Percentiles rank a stretch among this genome's conserved stretches.
Evolutionary conservation across 1,284 basidiomycete genomes (phyloP).

Genomic region (Volvariella surrecta): DNA sequence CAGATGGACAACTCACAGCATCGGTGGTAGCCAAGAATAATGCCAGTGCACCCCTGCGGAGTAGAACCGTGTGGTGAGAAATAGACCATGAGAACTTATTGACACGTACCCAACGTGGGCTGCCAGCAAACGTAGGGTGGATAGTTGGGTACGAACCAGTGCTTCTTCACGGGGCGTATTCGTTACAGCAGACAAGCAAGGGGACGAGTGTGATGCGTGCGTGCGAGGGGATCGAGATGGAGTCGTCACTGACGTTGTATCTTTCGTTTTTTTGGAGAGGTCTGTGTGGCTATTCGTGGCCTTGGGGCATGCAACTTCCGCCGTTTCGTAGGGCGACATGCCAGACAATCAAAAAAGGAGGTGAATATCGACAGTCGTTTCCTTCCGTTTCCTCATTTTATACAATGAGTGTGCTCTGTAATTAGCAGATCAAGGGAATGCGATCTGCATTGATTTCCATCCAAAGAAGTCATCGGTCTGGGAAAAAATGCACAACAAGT

Average conservation of each 20-base stretch:
- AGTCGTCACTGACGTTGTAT: too few relatives aligned
- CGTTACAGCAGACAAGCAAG: too few relatives aligned
- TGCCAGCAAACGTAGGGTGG: conserved; percentile 38
- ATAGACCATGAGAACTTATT: conserved; percentile 6
- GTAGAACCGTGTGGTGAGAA: conserved; percentile 8
- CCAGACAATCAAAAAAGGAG: too few relatives aligned
- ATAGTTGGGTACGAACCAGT: conserved; percentile 20
- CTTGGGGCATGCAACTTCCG: too few relatives aligned
- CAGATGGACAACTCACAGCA: conserved; percentile 41
- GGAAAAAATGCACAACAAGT: conserved; percentile 7
- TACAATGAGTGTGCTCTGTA: conserved; percentile 16
- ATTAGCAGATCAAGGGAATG: conserved; percentile 12
- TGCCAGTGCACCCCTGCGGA: conserved; percentile 56
- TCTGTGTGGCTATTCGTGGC: too few relatives aligned
- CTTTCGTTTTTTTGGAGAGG: too few relatives aligned
- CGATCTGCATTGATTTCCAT: conserved; percentile 16
- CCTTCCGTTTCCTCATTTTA: conserved; percentile 17
- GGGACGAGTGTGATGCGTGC: too few relatives aligned
- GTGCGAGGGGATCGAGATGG: too few relatives aligned
- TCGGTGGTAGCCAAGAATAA: conserved; percentile 78
- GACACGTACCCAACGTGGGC: conserved; percentile 46
- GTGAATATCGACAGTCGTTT: neutral
- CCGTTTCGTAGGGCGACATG: too few relatives aligned
- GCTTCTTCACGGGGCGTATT: too few relatives aligned
- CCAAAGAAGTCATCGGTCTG: conserved; percentile 19